Evolutionary conservation across 140 eudicot species (phyloP).

Genomic region (Ambrosia hybrid): DNA sequence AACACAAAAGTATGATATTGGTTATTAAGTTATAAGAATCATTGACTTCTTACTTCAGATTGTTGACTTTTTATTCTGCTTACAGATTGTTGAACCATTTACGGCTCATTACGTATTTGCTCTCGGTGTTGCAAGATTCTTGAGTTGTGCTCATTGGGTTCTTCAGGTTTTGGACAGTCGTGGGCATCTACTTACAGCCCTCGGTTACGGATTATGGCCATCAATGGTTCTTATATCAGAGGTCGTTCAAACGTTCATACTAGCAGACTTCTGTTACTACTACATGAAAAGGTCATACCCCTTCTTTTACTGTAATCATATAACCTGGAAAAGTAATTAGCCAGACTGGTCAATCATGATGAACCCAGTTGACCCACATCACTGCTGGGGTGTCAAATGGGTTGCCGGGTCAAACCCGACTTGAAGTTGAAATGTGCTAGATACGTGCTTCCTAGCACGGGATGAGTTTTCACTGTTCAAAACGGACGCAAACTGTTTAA

Average conservation of each 20-base stretch:
- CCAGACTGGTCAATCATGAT: background rate
- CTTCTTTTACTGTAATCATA: background rate
- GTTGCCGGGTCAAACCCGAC: background rate
- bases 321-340: background rate
- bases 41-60: background rate
- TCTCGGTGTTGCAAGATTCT: constrained; percentile 95
- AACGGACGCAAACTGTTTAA: background rate
- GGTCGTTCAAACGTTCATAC: constrained; percentile 73
- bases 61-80: constrained; percentile 7
- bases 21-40: background rate
- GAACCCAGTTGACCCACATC: background rate
- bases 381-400: background rate
- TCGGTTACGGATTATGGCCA: constrained; percentile 84
- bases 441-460: background rate
- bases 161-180: constrained; percentile 93
- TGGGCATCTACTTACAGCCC: constrained; percentile 69
- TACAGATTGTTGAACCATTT: constrained; percentile 96
- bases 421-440: background rate
- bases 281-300: constrained; percentile 59
- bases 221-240: constrained; percentile 81
- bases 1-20: constrained; percentile 67
- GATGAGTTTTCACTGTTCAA: background rate
- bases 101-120: constrained; percentile 98
- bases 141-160: constrained; percentile 99
- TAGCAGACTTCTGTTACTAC: constrained; percentile 85